Percentiles rank a stretch among this genome's conserved stretches.
Conservation (phyloP, 2,329 filamentous ascomycete genomes). For the Scedosporium apiospermum region DNA sequence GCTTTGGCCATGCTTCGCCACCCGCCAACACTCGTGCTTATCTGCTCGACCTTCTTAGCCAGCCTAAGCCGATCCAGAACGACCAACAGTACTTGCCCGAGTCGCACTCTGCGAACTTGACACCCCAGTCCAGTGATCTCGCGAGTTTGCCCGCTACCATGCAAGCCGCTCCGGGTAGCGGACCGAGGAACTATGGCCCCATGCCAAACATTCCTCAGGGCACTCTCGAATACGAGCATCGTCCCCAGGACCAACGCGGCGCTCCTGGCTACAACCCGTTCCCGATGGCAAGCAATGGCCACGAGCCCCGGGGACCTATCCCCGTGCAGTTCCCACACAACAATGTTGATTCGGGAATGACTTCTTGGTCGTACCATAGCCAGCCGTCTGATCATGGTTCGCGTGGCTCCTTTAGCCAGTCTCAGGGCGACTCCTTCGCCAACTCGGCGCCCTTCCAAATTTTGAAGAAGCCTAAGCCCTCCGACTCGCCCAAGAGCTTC, state of each 20-base stretch:
- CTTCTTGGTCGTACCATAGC: constrained; percentile 11
- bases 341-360: constrained; percentile 17
- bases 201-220: constrained; percentile 12
- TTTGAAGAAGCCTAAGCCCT: constrained; percentile 37
- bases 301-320: constrained; percentile 16
- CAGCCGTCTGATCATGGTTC: constrained; percentile 18
- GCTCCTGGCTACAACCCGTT: constrained; percentile 13
- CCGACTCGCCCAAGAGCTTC: constrained; percentile 26
- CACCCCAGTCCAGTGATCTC: constrained; percentile 30
- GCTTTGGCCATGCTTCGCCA: constrained; percentile 41
- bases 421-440: constrained; percentile 17
- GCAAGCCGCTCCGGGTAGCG: not conserved
- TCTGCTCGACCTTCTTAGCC: constrained; percentile 76
- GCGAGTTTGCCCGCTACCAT: not conserved
- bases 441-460: constrained; percentile 25
- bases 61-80: constrained; percentile 57
- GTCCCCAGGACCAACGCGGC: constrained; percentile 12
- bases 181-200: constrained; percentile 2
- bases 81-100: constrained; percentile 28
- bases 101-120: constrained; percentile 26
- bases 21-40: constrained; percentile 71
- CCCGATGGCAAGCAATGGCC: constrained; percentile 4
- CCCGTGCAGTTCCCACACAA: constrained; percentile 10
- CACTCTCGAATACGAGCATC: constrained; percentile 15
- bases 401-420: constrained; percentile 14